Conservation (phyloP, 257 asterid genomes). For the Solanum habrochaites region DNA sequence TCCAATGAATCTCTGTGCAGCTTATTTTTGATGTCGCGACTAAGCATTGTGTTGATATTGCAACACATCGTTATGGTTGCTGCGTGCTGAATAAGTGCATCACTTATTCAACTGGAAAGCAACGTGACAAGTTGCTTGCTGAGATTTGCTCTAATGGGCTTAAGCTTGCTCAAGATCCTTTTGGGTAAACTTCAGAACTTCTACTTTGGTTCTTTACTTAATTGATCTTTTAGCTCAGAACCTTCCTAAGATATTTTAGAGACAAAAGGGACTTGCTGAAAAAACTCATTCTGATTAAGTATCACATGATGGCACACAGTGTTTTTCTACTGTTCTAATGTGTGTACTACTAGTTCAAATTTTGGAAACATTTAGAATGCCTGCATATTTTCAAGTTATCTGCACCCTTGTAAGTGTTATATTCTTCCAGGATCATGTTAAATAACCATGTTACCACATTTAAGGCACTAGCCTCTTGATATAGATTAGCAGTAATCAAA, state of each 20-base stretch:
- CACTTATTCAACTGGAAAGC: constrained; percentile 46
- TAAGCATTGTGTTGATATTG: constrained; percentile 24
- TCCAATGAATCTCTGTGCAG: constrained; percentile 6
- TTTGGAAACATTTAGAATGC: neutral
- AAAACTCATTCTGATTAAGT: neutral
- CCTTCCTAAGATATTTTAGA: neutral
- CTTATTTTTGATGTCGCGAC: constrained; percentile 25
- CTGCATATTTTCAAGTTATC: neutral
- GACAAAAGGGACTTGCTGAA: neutral
- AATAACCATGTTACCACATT: neutral
- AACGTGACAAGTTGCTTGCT: constrained; percentile 47
- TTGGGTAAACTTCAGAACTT: constrained; percentile 38
- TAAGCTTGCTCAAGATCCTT: constrained; percentile 83
- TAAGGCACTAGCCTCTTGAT: neutral
- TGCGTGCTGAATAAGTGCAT: constrained; percentile 30
- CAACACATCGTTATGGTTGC: constrained; percentile 38
- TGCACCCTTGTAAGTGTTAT: neutral
- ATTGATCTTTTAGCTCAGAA: neutral
- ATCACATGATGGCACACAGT: neutral
- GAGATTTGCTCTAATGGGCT: constrained; percentile 54
- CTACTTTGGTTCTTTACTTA: neutral
- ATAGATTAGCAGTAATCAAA: neutral
- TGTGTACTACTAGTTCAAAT: neutral
- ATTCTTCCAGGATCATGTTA: neutral
- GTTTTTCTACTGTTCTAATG: neutral